Evolutionary conservation across 208 protist species (phyloP).

Genomic region (Wallacemonas sp.): DNA sequence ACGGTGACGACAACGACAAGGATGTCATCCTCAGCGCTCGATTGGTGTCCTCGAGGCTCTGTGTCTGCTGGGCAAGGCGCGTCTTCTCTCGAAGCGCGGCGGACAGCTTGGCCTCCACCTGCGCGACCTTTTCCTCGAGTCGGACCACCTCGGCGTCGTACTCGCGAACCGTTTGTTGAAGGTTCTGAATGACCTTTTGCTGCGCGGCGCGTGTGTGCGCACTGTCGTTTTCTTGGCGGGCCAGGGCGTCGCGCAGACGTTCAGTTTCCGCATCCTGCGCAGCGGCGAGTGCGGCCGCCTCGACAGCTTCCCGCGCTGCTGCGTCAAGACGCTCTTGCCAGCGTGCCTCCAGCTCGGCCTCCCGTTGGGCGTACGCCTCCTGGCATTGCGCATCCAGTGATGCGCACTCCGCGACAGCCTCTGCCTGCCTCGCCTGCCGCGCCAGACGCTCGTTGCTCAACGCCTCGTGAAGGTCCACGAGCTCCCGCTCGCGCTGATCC

Average conservation of each 20-base stretch:
- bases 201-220: neutral
- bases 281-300: slow-evolving; percentile 10
- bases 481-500: slow-evolving; percentile 33
- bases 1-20: neutral
- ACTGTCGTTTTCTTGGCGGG: neutral
- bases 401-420: neutral
- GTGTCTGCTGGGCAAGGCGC: neutral
- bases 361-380: neutral
- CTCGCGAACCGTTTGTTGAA: slow-evolving; percentile 9
- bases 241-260: neutral
- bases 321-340: slow-evolving; percentile 18
- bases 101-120: slow-evolving; percentile 7
- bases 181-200: slow-evolving; percentile 12
- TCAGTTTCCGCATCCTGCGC: slow-evolving; percentile 1
- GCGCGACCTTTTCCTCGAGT: slow-evolving; percentile 23
- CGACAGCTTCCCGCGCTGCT: slow-evolving; percentile 12
- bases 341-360: neutral
- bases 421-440: neutral
- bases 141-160: slow-evolving; percentile 15
- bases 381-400: neutral
- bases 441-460: neutral
- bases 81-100: neutral
- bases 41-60: slow-evolving; percentile 15
- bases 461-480: neutral
- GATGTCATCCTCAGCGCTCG: neutral